Evolutionary conservation across 495 filamentous ascomycete genomes (phyloP).

Genomic region (Tirmania nivea): DNA sequence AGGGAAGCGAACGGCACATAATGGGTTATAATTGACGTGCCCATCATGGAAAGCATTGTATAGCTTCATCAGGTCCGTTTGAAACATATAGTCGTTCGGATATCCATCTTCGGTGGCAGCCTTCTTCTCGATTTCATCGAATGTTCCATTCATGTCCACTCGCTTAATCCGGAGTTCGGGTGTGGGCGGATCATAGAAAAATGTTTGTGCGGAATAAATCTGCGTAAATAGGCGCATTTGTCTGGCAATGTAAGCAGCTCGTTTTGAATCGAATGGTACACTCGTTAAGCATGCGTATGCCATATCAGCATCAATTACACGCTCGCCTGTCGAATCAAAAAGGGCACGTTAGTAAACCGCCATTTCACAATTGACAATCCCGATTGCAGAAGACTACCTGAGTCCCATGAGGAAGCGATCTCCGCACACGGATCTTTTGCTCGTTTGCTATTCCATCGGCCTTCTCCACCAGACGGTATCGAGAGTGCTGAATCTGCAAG

Average conservation of each 20-base stretch:
- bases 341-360: background rate
- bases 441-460: background rate
- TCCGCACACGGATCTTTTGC: background rate
- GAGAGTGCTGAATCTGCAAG: background rate
- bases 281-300: background rate
- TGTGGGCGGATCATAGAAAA: slow-evolving; percentile 10
- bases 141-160: slow-evolving; percentile 9
- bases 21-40: slow-evolving; percentile 3
- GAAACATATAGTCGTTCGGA: slow-evolving; percentile 9
- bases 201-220: slow-evolving; percentile 15
- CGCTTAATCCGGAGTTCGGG: slow-evolving; percentile 11
- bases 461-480: background rate
- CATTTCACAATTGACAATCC: background rate
- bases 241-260: background rate
- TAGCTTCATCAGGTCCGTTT: slow-evolving; percentile 10
- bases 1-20: slow-evolving; percentile 2
- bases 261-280: background rate
- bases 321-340: background rate
- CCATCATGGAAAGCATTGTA: slow-evolving; percentile 12
- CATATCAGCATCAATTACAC: background rate
- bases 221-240: slow-evolving; percentile 6
- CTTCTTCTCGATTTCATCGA: slow-evolving; percentile 4
- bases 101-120: slow-evolving; percentile 1
- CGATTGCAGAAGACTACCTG: background rate
- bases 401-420: background rate